Evolutionary conservation across 139 green algal genomes (phyloP), one percentile per base, ranked within the genome.

Genomic region (Picochlorum sp.): DNA sequence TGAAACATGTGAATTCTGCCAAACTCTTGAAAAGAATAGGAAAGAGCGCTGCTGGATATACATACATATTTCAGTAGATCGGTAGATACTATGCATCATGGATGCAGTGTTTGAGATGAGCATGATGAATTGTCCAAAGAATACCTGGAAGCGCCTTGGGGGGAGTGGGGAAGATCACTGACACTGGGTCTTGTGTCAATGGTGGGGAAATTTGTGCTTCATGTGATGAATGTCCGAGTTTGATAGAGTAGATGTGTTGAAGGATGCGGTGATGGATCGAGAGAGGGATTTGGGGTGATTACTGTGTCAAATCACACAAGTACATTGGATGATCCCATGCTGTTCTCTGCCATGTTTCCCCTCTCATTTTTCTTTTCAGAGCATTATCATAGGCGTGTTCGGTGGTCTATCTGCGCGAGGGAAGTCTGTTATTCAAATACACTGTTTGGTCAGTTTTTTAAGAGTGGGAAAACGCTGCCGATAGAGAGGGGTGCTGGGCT

Each of bases 221-320:
- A 66, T 11, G 68, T 79, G 16, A 61, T 85, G 1, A 90, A 88
- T 71, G 16, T 79, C 67, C 1, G 62, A 38, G 0, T 55, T 65
- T 56, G 50, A 62, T 9, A 78, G 78, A 15, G 32, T 65, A 14
- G 45, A 66, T 4, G 58, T 21, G 8, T 78, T 80, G 26, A 15
- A 62, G 16, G 41, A 85, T 24, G 44, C 65, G 1, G 56, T 79
- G 1, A 63, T 74, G 14, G 21, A 76, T 0, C 63, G 84, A 10
- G 52, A 60, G 2, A 18, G 32, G 13, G 71, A 62, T 2, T 45
- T 70, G 14, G 84, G 80, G 6, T 92, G 4, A 72, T 92, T 37
- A 91, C 80, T 26, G 73, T 88, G 15, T 79, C 66, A 72, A 92
- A 92, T 56, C 86, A 92, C 69, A 90, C 83, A 85, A 96, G 88